Percentiles rank a stretch among this genome's conserved stretches.
These are phyloP conservation scores for Tranzscheliella williamsii DNA, from an alignment of 1,284 basidiomycete genomes.

Conservation along the genomic window DNA sequence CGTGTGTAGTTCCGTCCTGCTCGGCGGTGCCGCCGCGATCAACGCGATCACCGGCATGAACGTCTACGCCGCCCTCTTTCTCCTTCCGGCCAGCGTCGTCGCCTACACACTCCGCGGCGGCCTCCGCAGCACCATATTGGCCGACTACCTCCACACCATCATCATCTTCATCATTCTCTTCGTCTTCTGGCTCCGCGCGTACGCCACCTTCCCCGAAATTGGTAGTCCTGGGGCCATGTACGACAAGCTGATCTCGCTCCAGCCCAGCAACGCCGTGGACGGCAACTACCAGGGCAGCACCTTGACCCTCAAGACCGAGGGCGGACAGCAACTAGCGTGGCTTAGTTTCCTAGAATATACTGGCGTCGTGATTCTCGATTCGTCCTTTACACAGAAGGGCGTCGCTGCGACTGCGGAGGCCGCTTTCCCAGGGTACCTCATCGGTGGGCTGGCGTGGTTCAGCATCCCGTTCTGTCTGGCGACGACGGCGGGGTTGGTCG, in stretches of 20 bases:
- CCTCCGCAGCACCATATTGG: conserved; percentile 42
- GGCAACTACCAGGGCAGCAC: conserved; percentile 42
- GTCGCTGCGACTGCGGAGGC: conserved; percentile 48
- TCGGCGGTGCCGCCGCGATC: conserved; percentile 48
- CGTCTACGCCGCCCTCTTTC: conserved; percentile 41
- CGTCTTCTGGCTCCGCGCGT: conserved; percentile 41
- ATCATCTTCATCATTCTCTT: conserved; percentile 55
- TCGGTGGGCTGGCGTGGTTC: conserved; percentile 53
- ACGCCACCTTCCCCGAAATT: conserved; percentile 43
- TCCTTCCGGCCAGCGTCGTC: conserved; percentile 45
- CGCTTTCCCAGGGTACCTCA: conserved; percentile 47
- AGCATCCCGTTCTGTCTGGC: conserved; percentile 49
- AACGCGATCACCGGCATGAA: conserved; percentile 50
- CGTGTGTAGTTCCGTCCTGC: conserved; percentile 43
- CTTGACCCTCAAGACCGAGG: conserved; percentile 44
- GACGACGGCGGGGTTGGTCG: conserved; percentile 47
- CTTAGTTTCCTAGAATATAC: conserved; percentile 45
- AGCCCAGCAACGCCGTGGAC: conserved; percentile 9
- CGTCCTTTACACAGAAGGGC: conserved; percentile 49
- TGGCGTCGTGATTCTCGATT: conserved; percentile 46
- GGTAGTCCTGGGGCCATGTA: conserved; percentile 46
- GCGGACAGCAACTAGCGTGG: conserved; percentile 49
- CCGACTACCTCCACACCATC: conserved; percentile 52
- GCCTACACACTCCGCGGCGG: conserved; percentile 51
- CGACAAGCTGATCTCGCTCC: conserved; percentile 28